Conservation (phyloP, 1,284 basidiomycete genomes). For the Microbotryum scabiosae region DNA sequence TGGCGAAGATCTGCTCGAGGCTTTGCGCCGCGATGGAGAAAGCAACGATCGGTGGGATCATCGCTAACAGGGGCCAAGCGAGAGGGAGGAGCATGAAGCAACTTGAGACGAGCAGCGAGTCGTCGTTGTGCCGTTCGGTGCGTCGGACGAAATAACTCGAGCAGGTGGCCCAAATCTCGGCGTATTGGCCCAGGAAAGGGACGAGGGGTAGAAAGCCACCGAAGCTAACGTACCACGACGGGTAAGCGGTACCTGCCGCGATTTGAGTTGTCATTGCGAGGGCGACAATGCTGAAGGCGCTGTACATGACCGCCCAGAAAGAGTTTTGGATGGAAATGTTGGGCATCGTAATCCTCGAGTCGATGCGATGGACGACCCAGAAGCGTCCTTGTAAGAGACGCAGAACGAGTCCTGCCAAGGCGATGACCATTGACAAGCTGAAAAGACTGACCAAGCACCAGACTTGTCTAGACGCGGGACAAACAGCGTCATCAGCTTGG, state of each 20-base stretch:
- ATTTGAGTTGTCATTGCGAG: constrained; percentile 3
- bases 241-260: neutral
- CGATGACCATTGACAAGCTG: neutral
- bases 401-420: constrained; percentile 4
- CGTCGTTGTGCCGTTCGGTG: constrained; percentile 4
- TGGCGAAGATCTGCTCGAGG: neutral
- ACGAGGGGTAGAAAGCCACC: constrained; percentile 4
- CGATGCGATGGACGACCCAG: constrained; percentile 15
- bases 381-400: constrained; percentile 11
- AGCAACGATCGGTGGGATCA: constrained; percentile 3
- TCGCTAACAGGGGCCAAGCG: constrained; percentile 2
- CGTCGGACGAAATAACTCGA: constrained; percentile 12
- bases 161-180: constrained; percentile 13
- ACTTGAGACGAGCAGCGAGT: neutral
- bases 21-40: neutral
- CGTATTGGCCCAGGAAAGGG: constrained; percentile 7
- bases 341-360: constrained; percentile 15
- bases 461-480: no score
- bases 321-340: constrained; percentile 5
- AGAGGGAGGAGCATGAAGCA: constrained; percentile 6
- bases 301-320: constrained; percentile 8
- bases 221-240: neutral
- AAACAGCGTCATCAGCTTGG: no score
- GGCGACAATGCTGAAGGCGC: constrained; percentile 4
- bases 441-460: no score